Evolutionary conservation across 768 basidiomycete genomes (phyloP).

Genomic region (Russula virescens): DNA sequence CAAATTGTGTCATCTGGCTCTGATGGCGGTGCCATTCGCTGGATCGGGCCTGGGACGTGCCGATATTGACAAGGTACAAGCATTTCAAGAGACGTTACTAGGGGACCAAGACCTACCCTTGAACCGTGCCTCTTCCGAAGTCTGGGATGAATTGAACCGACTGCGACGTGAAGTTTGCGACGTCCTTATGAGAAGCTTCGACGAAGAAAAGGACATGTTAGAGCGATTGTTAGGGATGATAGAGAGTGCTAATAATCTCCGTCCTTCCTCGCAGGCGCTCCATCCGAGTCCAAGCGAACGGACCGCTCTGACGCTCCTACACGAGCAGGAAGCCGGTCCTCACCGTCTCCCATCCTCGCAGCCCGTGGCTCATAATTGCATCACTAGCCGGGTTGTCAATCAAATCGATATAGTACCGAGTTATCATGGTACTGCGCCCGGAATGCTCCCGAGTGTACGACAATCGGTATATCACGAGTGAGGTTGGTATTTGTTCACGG

Average conservation of each 20-base stretch:
- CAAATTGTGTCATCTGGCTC: neutral
- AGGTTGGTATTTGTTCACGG: too few species aligned
- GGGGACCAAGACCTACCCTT: neutral
- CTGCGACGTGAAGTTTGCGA: neutral
- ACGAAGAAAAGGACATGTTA: neutral
- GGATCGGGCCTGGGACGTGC: neutral
- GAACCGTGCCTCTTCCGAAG: neutral
- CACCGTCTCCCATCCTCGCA: too few species aligned
- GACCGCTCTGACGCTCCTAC: too few species aligned
- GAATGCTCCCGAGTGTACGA: too few species aligned
- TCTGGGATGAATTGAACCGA: neutral
- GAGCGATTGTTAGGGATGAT: neutral
- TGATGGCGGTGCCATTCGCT: neutral
- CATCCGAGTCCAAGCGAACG: too few species aligned
- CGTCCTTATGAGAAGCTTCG: neutral
- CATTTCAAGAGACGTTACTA: neutral
- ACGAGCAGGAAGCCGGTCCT: too few species aligned
- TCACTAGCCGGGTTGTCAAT: too few species aligned
- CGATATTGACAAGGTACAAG: constrained; percentile 1
- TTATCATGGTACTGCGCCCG: too few species aligned
- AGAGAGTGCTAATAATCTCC: neutral
- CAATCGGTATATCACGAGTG: too few species aligned
- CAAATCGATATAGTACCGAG: too few species aligned
- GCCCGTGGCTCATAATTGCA: too few species aligned
- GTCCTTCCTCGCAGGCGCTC: neutral